Evolutionary conservation across 139 green algal genomes (phyloP), one percentile per base, ranked within the genome.

Genomic region (Chlamydomonas applanata): DNA sequence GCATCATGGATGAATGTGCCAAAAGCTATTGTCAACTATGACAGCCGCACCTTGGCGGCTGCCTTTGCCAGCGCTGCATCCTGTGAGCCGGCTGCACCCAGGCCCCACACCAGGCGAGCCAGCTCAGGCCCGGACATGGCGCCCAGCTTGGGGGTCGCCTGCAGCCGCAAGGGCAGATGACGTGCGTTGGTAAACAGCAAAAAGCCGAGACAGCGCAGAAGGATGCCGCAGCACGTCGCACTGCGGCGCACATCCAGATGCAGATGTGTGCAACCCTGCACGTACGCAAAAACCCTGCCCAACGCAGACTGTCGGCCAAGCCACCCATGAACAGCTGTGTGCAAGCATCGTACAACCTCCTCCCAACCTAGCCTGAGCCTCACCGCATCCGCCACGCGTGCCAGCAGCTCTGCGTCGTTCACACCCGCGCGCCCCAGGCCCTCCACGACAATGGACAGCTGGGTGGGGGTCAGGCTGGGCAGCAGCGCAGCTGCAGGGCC

Each of bases 391-490:
- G 49, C 56, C 3, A 80, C 44, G 22, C 68, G 59, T 20, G 24
- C 54, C 22, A 76, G 68, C 24, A 87, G 75, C 33, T 84, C 74
- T 3, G 45, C 34, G 62, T 87, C 82, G 59, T 80, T 79, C 9
- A 79, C 53, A 46, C 81, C 76, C 0, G 79, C 72, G 49, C 70
- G 72, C 61, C 85, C 85, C 4, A 90, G 49, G 0, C 79, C 81
- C 81, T 90, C 81, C 16, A 85, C 81, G 19, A 82, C 74, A 24
- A 78, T 71, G 2, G 79, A 81, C 52, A 86, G 52, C 79, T 88
- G 83, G 7, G 73, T 54, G 22, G 84, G 81, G 24, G 9, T 85
- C 13, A 86, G 33, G 25, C 24, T 80, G 60, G 54, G 45, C 19
- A 90, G 71, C 66, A 82, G 71, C 30, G 61, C 64, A 25, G 85